A percentile compares a stretch with the other conserved stretches of the same genome.
phyloP scores from a whole-genome alignment of 2,329 filamentous ascomycete genomes.

The Penicillium crustosum region DNA sequence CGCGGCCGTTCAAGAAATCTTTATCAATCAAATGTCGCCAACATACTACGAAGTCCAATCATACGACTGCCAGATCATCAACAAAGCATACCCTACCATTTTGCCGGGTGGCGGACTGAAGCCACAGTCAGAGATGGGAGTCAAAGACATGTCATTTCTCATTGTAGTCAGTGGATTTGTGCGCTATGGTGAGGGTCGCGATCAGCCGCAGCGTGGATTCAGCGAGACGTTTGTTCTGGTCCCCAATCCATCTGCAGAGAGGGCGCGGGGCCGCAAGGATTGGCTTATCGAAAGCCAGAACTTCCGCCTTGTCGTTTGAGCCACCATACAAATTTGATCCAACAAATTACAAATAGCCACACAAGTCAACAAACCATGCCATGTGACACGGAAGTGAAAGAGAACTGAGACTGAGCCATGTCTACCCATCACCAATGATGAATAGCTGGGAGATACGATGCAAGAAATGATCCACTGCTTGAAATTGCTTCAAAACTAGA shows the following conservation, averaged over 20 bases:
- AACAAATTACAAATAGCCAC: neutral
- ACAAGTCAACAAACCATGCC: neutral
- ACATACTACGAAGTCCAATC: slow-evolving; percentile 72
- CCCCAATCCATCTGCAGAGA: slow-evolving; percentile 59
- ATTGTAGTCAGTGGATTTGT: slow-evolving; percentile 74
- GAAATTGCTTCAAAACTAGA: neutral
- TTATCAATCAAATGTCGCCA: slow-evolving; percentile 63
- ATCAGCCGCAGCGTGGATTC: slow-evolving; percentile 67
- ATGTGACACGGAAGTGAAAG: neutral
- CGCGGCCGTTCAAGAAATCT: slow-evolving; percentile 65
- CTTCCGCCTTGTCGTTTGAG: slow-evolving; percentile 57
- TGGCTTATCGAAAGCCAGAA: slow-evolving; percentile 73
- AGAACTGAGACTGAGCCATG: neutral
- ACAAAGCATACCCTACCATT: slow-evolving; percentile 64
- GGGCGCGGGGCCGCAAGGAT: slow-evolving; percentile 55
- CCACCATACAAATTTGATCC: neutral
- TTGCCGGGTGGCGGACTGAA: slow-evolving; percentile 38
- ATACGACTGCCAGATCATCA: slow-evolving; percentile 75
- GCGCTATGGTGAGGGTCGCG: slow-evolving; percentile 62
- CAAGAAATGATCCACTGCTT: neutral
- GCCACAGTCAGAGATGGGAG: slow-evolving; percentile 43
- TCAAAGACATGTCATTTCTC: slow-evolving; percentile 66
- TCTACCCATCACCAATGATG: neutral
- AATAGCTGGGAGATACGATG: neutral
- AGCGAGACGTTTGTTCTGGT: slow-evolving; percentile 79